phyloP scores from a whole-genome alignment of 371 early-diverging fungal species.

The Mucor plumbeus region DNA sequence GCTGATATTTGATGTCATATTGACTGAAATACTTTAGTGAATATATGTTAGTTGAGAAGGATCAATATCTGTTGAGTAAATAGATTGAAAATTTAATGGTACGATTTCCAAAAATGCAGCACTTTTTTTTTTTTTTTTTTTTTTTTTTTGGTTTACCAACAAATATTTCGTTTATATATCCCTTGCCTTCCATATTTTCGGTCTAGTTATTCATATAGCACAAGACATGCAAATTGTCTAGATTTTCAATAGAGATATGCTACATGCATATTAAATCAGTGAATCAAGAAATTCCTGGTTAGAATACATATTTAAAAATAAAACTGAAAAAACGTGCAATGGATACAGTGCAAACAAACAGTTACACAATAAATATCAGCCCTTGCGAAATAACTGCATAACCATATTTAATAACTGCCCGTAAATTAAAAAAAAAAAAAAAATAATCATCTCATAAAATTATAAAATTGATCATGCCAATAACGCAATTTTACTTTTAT shows the following conservation, averaged over 20 bases:
- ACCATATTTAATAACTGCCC: conserved; percentile 2
- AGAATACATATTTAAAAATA: neutral
- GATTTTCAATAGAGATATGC: neutral
- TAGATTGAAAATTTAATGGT: conserved; percentile 1
- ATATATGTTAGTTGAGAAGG: neutral
- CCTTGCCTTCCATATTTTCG: neutral
- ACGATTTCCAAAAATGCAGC: neutral
- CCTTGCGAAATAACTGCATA: neutral
- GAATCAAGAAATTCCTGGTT: neutral
- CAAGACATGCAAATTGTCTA: neutral
- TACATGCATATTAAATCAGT: neutral
- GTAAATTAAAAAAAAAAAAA: neutral
- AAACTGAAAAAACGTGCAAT: neutral
- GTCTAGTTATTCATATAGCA: neutral
- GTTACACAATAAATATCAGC: neutral
- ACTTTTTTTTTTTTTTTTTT: neutral
- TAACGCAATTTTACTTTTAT: neutral
- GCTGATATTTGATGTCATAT: neutral
- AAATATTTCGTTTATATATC: neutral
- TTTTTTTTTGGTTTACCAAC: neutral
- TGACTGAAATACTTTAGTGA: neutral
- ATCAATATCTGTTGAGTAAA: neutral
- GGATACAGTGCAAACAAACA: neutral
- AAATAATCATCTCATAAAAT: neutral
- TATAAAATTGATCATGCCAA: neutral